These are phyloP conservation scores for Naganishia vishniacii DNA, from an alignment of 768 basidiomycete genomes.

Conservation along the genomic window DNA sequence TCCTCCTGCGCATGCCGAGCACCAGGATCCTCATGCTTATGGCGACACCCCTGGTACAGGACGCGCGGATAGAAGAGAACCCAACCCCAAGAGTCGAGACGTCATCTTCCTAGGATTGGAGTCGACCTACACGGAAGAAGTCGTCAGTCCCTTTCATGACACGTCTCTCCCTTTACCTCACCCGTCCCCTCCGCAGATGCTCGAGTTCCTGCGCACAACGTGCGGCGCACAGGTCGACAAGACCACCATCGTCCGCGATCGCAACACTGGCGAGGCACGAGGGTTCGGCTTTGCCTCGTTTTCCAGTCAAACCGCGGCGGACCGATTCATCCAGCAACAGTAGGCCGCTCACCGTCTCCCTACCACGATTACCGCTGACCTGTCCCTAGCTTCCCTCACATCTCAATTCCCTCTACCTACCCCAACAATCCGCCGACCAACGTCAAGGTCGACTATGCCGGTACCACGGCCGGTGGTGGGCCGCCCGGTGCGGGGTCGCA, in stretches of 20 bases:
- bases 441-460: constrained; percentile 92
- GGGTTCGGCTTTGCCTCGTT: constrained; percentile 98
- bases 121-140: constrained; percentile 83
- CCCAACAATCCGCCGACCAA: constrained; percentile 75
- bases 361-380: constrained; percentile 9
- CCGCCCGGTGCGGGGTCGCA: too few species aligned
- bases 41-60: neutral
- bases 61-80: constrained; percentile 34
- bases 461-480: constrained; percentile 66
- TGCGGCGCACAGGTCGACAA: constrained; percentile 15
- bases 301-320: constrained; percentile 73
- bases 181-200: constrained; percentile 51
- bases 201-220: constrained; percentile 64
- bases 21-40: neutral
- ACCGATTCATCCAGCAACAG: constrained; percentile 80
- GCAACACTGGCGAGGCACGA: constrained; percentile 91
- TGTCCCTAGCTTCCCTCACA: constrained; percentile 64
- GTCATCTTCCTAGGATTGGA: constrained; percentile 94
- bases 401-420: constrained; percentile 84
- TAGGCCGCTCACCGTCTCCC: constrained; percentile 26
- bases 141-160: constrained; percentile 66
- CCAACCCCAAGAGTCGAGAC: constrained; percentile 82
- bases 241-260: constrained; percentile 85
- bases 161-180: constrained; percentile 29
- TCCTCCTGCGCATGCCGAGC: neutral